phyloP scores from a whole-genome alignment of 2,329 filamentous ascomycete genomes.

The Teratosphaeria destructans region DNA sequence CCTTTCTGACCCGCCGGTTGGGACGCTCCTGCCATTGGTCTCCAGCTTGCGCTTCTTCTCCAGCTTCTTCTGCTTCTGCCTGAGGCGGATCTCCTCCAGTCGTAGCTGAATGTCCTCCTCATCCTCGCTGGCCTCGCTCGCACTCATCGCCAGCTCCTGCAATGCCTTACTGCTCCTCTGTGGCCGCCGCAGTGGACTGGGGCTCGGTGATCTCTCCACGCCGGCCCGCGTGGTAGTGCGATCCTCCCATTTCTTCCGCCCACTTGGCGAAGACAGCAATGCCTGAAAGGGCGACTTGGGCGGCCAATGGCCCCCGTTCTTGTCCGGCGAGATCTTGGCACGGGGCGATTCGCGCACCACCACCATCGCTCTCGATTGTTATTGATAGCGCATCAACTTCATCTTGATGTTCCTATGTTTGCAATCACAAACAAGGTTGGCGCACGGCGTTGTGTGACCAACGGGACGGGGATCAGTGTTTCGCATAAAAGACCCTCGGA shows the following conservation, averaged over 20 bases:
- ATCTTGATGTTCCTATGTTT: not conserved
- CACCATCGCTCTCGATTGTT: conserved; percentile 21
- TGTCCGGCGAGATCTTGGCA: conserved; percentile 33
- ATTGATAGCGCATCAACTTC: not conserved
- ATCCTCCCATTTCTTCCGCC: conserved; percentile 63
- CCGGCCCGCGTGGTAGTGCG: conserved; percentile 40
- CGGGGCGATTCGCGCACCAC: conserved; percentile 40
- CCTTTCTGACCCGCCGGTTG: conserved; percentile 1
- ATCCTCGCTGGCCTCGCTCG: conserved; percentile 58
- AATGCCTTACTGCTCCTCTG: conserved; percentile 18
- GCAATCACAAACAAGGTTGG: not conserved
- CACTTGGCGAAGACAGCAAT: conserved; percentile 61
- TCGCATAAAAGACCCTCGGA: not conserved
- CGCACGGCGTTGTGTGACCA: not conserved
- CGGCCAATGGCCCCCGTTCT: conserved; percentile 42
- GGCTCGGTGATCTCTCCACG: conserved; percentile 35
- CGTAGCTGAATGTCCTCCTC: conserved; percentile 25
- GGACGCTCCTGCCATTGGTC: not conserved
- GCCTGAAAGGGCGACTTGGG: conserved; percentile 53
- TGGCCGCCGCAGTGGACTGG: conserved; percentile 40
- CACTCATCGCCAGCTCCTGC: conserved; percentile 54
- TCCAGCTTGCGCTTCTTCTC: not conserved
- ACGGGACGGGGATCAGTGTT: not conserved
- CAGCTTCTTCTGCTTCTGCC: not conserved
- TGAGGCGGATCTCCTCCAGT: not conserved